Base-by-base conservation (phyloP, 176 grass and related monocot genomes). In the Triticum urartu region DNA sequence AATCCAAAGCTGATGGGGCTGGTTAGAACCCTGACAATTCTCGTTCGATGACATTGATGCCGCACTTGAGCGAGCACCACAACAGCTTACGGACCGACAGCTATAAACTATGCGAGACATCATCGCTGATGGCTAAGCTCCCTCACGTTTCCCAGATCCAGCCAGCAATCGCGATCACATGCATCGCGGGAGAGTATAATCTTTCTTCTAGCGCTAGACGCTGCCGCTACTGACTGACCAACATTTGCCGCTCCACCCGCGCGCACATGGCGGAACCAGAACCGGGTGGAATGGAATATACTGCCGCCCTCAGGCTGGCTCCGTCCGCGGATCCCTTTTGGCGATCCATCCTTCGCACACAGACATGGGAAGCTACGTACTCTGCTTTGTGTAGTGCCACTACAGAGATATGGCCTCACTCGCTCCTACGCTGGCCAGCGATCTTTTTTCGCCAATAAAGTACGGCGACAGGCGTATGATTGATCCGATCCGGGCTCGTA, bases 131-230 rank as follows among this genome's bases (percentile, higher is more conserved):
- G n/a, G 34, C 68, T 58, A 7, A 17, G 52, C 33, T 61, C 21
- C 28, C 17, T 76, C 5, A 20, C 33, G 48, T 54, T 76, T 76
- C 42, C 22, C 34, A 30, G 81, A 83, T 76, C 59, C 60, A 76
- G 24, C 59, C 60, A 76, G 17, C 71, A 2, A 65, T 69, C 64
- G 68, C 39, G 28, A 64, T 84, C 72, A 84, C 83, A 50, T 84
- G 39, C 13, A 7, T 75, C 12, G 72, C 42, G 1, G 22, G 24
- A 72, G 3, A 54, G 14, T 24, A 66, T 43, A 68, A 54, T 54
- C 64, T 81, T 66, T 54, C 64, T 81, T 66, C 2, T 45, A 20
- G 2, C 39, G 60, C 61, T 80, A 79, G 18, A 20, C 26, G 38
- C 13, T 21, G 33, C 56, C 25, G 21, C 58, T 24, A 58, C 7